These are phyloP conservation scores for Cardamine resedifolia DNA, from an alignment of 345 rosid species.

Conservation along the genomic window DNA sequence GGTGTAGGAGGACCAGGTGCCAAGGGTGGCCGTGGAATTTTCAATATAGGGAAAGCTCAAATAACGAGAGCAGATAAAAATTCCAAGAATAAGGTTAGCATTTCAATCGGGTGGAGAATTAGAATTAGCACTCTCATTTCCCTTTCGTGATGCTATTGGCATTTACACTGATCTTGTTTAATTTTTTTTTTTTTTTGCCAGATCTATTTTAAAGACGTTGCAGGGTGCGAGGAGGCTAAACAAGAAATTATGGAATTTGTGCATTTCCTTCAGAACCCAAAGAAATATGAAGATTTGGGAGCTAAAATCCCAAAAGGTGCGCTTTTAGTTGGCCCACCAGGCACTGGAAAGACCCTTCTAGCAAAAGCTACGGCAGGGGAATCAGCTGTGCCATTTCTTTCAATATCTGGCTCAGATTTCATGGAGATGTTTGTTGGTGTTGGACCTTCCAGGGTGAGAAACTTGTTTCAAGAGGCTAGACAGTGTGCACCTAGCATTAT, in stretches of 20 bases:
- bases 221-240: slow-evolving; percentile 98
- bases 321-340: slow-evolving; percentile 92
- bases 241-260: slow-evolving; percentile 98
- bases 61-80: slow-evolving; percentile 88
- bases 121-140: not conserved
- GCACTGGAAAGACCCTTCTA: slow-evolving; percentile 95
- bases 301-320: slow-evolving; percentile 98
- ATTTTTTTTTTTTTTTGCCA: slow-evolving; percentile 32
- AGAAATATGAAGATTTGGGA: slow-evolving; percentile 89
- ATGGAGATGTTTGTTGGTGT: slow-evolving; percentile 99
- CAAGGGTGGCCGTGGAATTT: slow-evolving; percentile 82
- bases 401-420: slow-evolving; percentile 96
- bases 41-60: slow-evolving; percentile 90
- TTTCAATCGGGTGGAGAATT: not conserved
- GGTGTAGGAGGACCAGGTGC: slow-evolving; percentile 83
- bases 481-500: slow-evolving; percentile 91
- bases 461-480: slow-evolving; percentile 96
- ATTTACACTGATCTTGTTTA: not conserved
- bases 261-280: slow-evolving; percentile 90
- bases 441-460: slow-evolving; percentile 97
- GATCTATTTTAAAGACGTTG: slow-evolving; percentile 92
- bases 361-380: slow-evolving; percentile 99
- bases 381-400: slow-evolving; percentile 89
- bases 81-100: slow-evolving; percentile 80
- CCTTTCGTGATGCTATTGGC: not conserved